Evolutionary conservation across 352 stramenopile genomes (phyloP).

Genomic region (Globisporangium middletonii): DNA sequence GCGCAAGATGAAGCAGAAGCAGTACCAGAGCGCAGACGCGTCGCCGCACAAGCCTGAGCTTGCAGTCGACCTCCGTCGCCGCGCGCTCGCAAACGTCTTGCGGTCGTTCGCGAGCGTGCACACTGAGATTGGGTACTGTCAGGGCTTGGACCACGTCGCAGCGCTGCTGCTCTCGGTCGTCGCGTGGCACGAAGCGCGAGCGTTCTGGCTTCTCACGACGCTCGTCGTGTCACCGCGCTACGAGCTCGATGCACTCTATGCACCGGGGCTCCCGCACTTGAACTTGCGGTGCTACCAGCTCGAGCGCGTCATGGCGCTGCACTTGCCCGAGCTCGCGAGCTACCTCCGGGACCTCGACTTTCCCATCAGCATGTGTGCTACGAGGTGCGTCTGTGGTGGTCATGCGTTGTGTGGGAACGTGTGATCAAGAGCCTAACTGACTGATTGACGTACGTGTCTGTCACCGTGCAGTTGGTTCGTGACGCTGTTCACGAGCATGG

Average conservation of each 20-base stretch:
- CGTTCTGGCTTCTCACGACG: constrained; percentile 69
- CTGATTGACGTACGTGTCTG: neutral
- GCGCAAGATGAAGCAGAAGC: constrained; percentile 23
- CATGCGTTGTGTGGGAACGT: too few relatives aligned
- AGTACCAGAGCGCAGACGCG: constrained; percentile 12
- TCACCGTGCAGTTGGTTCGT: constrained; percentile 62
- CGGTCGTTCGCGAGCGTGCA: constrained; percentile 60
- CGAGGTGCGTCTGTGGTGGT: constrained; percentile 25
- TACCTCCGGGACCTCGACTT: constrained; percentile 61
- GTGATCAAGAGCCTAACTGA: too few relatives aligned
- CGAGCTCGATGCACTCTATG: constrained; percentile 54
- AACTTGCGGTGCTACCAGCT: constrained; percentile 67
- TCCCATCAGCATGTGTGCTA: constrained; percentile 61
- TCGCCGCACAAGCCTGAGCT: constrained; percentile 4
- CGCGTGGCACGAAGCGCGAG: constrained; percentile 54
- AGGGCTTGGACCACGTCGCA: constrained; percentile 69
- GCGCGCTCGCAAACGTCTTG: constrained; percentile 51
- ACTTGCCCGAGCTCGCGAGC: constrained; percentile 32
- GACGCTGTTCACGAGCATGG: constrained; percentile 76
- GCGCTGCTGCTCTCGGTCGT: constrained; percentile 58
- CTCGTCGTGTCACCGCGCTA: constrained; percentile 48
- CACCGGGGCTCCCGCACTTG: constrained; percentile 48
- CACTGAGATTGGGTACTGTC: constrained; percentile 67
- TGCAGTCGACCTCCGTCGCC: constrained; percentile 24
- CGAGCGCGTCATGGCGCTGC: constrained; percentile 33